A percentile compares a stretch with the other conserved stretches of the same genome.
phyloP scores from a whole-genome alignment of 305 asterid genomes.

The Solanum hybrid region DNA sequence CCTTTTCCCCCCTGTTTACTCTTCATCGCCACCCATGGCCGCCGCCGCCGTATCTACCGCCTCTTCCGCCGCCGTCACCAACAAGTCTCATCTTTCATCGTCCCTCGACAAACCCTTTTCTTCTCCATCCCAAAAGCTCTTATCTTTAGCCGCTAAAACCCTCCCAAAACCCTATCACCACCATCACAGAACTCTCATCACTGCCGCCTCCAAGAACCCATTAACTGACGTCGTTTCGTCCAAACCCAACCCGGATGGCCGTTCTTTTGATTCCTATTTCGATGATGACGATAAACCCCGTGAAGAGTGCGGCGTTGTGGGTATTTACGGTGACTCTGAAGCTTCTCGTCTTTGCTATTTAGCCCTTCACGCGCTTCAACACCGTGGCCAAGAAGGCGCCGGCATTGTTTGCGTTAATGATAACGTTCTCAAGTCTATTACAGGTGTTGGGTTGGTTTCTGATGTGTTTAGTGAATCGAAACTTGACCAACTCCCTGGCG shows the following conservation, averaged over 20 bases:
- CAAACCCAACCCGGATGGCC: background rate
- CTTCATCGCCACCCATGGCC: constrained; percentile 24
- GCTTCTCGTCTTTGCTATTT: constrained; percentile 74
- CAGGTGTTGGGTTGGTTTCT: constrained; percentile 79
- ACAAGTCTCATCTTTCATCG: background rate
- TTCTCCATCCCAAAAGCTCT: constrained; percentile 14
- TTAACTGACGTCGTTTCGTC: constrained; percentile 27
- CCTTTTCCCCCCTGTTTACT: background rate
- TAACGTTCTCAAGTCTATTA: constrained; percentile 54
- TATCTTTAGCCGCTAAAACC: constrained; percentile 18
- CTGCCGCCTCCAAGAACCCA: constrained; percentile 35
- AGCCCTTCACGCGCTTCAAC: constrained; percentile 87
- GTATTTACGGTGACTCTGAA: constrained; percentile 78
- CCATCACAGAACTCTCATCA: constrained; percentile 14
- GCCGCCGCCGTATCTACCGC: background rate
- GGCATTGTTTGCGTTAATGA: constrained; percentile 77
- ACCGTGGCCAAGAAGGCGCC: constrained; percentile 93
- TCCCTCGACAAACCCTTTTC: constrained; percentile 10
- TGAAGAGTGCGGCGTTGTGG: constrained; percentile 91
- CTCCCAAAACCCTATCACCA: constrained; percentile 18
- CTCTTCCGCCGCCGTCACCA: background rate
- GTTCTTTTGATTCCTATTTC: background rate
- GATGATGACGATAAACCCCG: constrained; percentile 62
- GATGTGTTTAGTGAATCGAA: constrained; percentile 71
- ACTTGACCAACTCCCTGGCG: constrained; percentile 61